Evolutionary conservation across 805 yeast genomes (phyloP), one percentile per base, ranked within the genome.

Genomic region (Metschnikowia vanudenii): DNA sequence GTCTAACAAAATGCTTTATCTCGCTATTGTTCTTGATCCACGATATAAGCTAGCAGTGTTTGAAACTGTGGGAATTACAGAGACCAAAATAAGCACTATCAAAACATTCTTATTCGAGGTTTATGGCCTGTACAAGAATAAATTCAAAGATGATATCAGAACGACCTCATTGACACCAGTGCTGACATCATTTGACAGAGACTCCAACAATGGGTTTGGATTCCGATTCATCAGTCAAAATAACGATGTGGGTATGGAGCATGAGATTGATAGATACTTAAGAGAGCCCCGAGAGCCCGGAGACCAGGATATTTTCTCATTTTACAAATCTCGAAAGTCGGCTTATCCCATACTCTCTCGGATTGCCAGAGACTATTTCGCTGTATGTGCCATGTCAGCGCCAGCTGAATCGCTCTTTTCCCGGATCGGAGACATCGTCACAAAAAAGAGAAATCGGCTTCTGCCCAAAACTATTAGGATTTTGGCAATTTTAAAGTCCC

Each of bases 21-120:
- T 43, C 42, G 42, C 42, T 12, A 17, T 37, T 12, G 42, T 37
- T 24, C 46, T 43, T 32, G 42, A 37, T 32, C 42, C 46, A 7
- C 41, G 42, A n/a, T 37, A 19, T 10, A 43, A 43, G 41, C 19
- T 43, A 1, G 18, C 22, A 10, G 31, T 32, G 4, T 43, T 43
- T 29, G 12, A 28, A 10, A 4, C 16, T 18, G 38, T 22, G 20
- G 38, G 34, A 1, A 31, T 43, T 19, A 30, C 46, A 4, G 34
- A 22, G 12, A 24, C 16, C 4, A 32, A 37, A 12, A 17, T 43
- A 5, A 18, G 6, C 17, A 28, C 22, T 11, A 29, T 29, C 10
- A 29, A n/a, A 10, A n/a, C 32, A 12, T 12, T 10, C 32, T 29
- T 29, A n/a, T 12, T 13, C 13, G 32, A 29, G 10, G 5, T n/a